These are phyloP conservation scores for Sarocladium brachiariae DNA, from an alignment of 2,329 filamentous ascomycete species.

Conservation along the genomic window DNA sequence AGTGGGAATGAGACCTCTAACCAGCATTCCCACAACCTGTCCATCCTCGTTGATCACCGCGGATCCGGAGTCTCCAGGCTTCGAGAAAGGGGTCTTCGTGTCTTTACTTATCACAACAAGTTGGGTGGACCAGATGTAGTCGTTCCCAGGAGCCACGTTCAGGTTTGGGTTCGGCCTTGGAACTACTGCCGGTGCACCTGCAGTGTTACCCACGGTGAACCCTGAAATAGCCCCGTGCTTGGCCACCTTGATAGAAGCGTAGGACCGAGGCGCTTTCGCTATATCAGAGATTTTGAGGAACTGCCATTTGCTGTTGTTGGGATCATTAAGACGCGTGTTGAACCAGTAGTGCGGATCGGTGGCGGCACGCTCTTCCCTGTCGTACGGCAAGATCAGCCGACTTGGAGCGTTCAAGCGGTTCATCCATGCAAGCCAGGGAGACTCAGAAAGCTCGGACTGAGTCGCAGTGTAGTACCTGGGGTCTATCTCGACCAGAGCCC, in stretches of 20 bases:
- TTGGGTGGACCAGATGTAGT: neutral
- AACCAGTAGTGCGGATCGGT: neutral
- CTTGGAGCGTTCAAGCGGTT: neutral
- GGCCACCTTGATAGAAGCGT: neutral
- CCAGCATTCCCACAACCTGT: neutral
- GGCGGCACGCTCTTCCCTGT: neutral
- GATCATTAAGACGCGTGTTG: neutral
- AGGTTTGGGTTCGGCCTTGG: neutral
- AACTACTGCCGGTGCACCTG: neutral
- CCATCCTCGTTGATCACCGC: neutral
- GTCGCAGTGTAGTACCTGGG: neutral
- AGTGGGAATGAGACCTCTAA: neutral
- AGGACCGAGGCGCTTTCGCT: neutral
- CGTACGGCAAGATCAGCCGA: neutral
- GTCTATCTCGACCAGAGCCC: neutral
- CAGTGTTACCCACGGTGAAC: neutral
- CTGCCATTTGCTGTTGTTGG: neutral
- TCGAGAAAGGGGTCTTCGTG: neutral
- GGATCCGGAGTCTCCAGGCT: neutral
- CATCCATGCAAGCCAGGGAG: neutral
- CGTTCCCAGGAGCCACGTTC: neutral
- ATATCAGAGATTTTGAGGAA: neutral
- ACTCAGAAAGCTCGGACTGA: neutral
- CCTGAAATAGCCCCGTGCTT: neutral
- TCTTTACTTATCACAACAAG: neutral